phyloP scores from a whole-genome alignment of 805 yeast species.

The Cyberlindnera samutprakarnensis region DNA sequence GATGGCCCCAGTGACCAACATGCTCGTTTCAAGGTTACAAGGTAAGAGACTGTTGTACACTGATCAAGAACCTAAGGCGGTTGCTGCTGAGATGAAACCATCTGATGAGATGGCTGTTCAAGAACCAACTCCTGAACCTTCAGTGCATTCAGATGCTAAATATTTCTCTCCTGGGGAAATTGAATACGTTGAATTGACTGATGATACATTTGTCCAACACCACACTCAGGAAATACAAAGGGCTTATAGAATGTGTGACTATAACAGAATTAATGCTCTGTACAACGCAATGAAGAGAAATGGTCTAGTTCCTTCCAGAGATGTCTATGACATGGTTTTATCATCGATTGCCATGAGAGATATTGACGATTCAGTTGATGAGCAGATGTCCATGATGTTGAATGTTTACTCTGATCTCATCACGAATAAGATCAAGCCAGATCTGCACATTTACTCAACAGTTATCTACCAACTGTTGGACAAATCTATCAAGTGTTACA shows the following conservation, averaged over 20 bases:
- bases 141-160: conserved; percentile 6
- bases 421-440: conserved; percentile 47
- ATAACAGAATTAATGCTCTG: conserved; percentile 29
- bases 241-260: conserved; percentile 22
- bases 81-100: not conserved
- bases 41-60: not conserved
- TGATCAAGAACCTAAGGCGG: not conserved
- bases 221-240: conserved; percentile 25
- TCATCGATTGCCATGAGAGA: conserved; percentile 45
- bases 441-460: conserved; percentile 43
- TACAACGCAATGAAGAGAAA: conserved; percentile 35
- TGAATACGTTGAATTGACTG: conserved; percentile 16
- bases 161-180: conserved; percentile 13
- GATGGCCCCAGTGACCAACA: conserved; percentile 1
- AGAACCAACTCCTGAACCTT: conserved; percentile 7
- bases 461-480: conserved; percentile 43
- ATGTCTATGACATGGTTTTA: conserved; percentile 46
- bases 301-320: conserved; percentile 40
- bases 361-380: conserved; percentile 47
- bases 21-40: not conserved
- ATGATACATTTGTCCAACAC: conserved; percentile 23
- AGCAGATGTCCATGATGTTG: conserved; percentile 51
- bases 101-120: conserved; percentile 1
- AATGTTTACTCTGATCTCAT: conserved; percentile 65
- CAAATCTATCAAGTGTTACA: conserved; percentile 37